Evolutionary conservation across 1,284 basidiomycete genomes (phyloP).

Genomic region (Ganoderma lucidum): DNA sequence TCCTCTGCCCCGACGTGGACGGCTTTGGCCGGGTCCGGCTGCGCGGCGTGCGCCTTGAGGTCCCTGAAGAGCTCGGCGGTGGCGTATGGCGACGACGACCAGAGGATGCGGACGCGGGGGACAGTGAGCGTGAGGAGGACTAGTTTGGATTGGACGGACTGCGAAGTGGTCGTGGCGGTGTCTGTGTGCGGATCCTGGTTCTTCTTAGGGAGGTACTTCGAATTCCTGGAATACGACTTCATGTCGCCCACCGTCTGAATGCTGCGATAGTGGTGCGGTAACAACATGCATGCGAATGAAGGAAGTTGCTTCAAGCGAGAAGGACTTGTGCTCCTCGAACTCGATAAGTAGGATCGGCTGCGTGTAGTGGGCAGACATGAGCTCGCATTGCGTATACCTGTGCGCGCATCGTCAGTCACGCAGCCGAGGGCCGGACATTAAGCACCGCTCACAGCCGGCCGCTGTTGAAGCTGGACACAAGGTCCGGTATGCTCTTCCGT

Average conservation of each 20-base stretch:
- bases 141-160: slow-evolving; percentile 87
- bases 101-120: slow-evolving; percentile 92
- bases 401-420: background rate
- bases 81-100: slow-evolving; percentile 96
- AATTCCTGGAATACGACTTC: slow-evolving; percentile 67
- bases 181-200: slow-evolving; percentile 46
- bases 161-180: slow-evolving; percentile 53
- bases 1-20: slow-evolving; percentile 84
- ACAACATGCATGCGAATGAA: background rate
- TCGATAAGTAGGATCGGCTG: slow-evolving; percentile 95
- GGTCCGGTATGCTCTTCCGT: slow-evolving; percentile 91
- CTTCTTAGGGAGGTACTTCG: slow-evolving; percentile 64
- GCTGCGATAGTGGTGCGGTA: background rate
- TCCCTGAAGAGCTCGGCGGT: slow-evolving; percentile 94
- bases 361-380: slow-evolving; percentile 97
- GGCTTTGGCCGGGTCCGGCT: slow-evolving; percentile 84
- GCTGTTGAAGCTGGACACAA: slow-evolving; percentile 92
- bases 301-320: slow-evolving; percentile 80
- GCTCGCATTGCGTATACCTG: slow-evolving; percentile 88
- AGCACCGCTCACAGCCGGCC: slow-evolving; percentile 81
- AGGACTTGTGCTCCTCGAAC: slow-evolving; percentile 97
- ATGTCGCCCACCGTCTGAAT: slow-evolving; percentile 60
- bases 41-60: slow-evolving; percentile 84
- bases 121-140: slow-evolving; percentile 91
- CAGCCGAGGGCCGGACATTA: too few species aligned